Percentiles rank a stretch among this genome's conserved stretches.
These are phyloP conservation scores for Dimargaris xerosporica DNA, from an alignment of 192 early-diverging fungal species.

Conservation along the genomic window DNA sequence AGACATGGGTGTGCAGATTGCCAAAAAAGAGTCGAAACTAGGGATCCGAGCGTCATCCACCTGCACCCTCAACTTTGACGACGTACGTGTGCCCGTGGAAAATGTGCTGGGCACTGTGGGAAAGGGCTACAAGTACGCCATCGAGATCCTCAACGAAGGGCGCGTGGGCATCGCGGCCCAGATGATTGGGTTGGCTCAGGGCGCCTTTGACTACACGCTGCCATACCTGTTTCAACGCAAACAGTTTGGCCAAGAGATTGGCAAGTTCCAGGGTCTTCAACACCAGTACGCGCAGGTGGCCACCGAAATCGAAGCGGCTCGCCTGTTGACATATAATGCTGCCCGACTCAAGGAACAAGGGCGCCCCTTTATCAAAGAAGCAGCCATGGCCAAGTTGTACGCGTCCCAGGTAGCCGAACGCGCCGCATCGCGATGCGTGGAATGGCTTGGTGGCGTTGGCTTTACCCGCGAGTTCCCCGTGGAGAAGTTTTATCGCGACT, in stretches of 20 bases:
- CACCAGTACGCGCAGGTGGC: slow-evolving; percentile 72
- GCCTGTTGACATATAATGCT: slow-evolving; percentile 93
- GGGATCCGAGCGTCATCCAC: slow-evolving; percentile 96
- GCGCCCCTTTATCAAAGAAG: slow-evolving; percentile 82
- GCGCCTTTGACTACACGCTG: slow-evolving; percentile 71
- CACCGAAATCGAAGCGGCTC: slow-evolving; percentile 89
- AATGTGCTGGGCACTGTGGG: slow-evolving; percentile 89
- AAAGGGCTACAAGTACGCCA: slow-evolving; percentile 97
- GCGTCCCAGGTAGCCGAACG: slow-evolving; percentile 88
- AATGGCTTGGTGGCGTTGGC: slow-evolving; percentile 96
- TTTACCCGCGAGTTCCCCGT: slow-evolving; percentile 83
- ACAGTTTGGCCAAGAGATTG: slow-evolving; percentile 75
- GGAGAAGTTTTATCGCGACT: slow-evolving; percentile 94
- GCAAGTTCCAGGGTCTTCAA: slow-evolving; percentile 80
- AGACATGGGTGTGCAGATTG: slow-evolving; percentile 78
- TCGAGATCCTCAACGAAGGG: slow-evolving; percentile 96
- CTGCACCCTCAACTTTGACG: slow-evolving; percentile 86
- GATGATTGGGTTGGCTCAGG: slow-evolving; percentile 94
- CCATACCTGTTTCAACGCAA: slow-evolving; percentile 91
- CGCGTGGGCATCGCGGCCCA: slow-evolving; percentile 97
- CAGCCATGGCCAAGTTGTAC: slow-evolving; percentile 97
- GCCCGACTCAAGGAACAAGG: slow-evolving; percentile 89
- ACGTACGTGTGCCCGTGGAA: slow-evolving; percentile 64
- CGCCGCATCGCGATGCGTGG: slow-evolving; percentile 74
- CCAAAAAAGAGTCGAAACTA: slow-evolving; percentile 95